Evolutionary conservation across 805 yeast genomes (phyloP).

Genomic region (Pichia ethanolica): DNA sequence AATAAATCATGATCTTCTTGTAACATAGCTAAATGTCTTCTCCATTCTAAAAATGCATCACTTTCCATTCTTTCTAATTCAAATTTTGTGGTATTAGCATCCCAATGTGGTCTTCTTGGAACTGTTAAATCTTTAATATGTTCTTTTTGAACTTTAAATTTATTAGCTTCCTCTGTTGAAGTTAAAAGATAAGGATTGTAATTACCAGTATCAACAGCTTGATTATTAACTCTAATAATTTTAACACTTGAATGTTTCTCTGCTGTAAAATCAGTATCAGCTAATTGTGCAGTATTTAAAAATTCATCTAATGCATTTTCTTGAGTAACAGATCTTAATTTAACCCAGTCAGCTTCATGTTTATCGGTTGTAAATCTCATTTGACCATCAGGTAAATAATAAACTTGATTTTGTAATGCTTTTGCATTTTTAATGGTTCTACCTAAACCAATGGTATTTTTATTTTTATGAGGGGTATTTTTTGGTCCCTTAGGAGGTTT

Average conservation of each 20-base stretch:
- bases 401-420: slow-evolving; percentile 58
- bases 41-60: slow-evolving; percentile 89
- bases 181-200: slow-evolving; percentile 54
- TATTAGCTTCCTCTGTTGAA: slow-evolving; percentile 54
- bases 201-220: slow-evolving; percentile 55
- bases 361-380: slow-evolving; percentile 82
- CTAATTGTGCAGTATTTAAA: slow-evolving; percentile 88
- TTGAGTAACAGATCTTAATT: slow-evolving; percentile 88
- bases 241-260: slow-evolving; percentile 77
- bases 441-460: slow-evolving; percentile 80
- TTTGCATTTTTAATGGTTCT: slow-evolving; percentile 72
- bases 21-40: slow-evolving; percentile 77
- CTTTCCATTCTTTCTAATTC: slow-evolving; percentile 84
- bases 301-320: slow-evolving; percentile 92
- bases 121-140: slow-evolving; percentile 68
- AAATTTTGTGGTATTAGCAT: slow-evolving; percentile 54
- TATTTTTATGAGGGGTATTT: slow-evolving; percentile 76
- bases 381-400: slow-evolving; percentile 77
- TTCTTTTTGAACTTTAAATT: slow-evolving; percentile 55
- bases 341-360: slow-evolving; percentile 83
- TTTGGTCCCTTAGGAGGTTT: slow-evolving; percentile 90
- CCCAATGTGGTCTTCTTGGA: slow-evolving; percentile 93
- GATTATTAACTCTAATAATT: slow-evolving; percentile 67
- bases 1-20: too few relatives aligned
- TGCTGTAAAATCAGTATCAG: slow-evolving; percentile 94